Conservation (phyloP, 441 rosid genomes). For the Corymbia citriodora region DNA sequence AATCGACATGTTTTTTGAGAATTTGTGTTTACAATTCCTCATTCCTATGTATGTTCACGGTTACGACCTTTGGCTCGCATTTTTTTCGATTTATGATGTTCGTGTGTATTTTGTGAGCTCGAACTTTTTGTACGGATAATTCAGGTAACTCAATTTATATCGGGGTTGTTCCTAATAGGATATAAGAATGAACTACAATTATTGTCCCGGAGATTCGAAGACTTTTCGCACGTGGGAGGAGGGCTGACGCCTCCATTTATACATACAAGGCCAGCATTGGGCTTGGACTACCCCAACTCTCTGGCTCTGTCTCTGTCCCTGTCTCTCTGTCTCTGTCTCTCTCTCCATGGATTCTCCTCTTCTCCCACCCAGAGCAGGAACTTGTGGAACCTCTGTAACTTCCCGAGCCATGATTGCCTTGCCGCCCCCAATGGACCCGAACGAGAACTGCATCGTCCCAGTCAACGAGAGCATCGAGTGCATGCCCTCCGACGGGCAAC, state of each 20-base stretch:
- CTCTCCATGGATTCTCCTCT: neutral
- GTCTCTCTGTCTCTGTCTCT: neutral
- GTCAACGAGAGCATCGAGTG: neutral
- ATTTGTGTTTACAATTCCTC: too few species aligned
- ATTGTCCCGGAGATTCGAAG: neutral
- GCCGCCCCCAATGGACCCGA: too few species aligned
- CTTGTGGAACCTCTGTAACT: too few species aligned
- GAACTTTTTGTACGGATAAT: neutral
- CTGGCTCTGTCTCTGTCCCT: too few species aligned
- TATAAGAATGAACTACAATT: neutral
- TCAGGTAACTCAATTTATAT: neutral
- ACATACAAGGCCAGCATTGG: too few species aligned
- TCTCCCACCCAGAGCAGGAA: neutral
- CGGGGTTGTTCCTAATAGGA: neutral
- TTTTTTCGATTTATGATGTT: too few species aligned
- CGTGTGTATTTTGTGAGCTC: neutral
- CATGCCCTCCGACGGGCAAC: too few species aligned
- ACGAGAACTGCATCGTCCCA: neutral
- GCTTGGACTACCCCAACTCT: neutral
- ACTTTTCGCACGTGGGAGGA: neutral
- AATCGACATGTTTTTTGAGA: too few species aligned
- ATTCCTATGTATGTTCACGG: too few species aligned
- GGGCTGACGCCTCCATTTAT: neutral
- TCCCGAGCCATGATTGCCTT: too few species aligned
- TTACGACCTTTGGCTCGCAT: too few species aligned